Evolutionary conservation across 768 basidiomycete genomes (phyloP), one percentile per base, ranked within the genome.

Genomic region (Lactarius sp.): DNA sequence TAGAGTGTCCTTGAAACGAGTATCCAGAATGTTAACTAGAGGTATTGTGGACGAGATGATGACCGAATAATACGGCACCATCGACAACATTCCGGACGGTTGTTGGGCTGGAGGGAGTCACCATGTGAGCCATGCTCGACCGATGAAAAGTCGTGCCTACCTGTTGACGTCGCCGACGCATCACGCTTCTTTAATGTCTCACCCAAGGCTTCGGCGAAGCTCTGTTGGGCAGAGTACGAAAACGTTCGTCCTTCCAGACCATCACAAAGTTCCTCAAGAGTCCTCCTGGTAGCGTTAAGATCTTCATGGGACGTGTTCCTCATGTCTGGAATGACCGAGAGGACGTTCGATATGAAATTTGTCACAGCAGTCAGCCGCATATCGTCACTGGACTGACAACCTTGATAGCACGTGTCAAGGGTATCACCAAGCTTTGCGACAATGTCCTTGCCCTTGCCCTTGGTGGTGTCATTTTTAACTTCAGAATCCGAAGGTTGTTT

Each of bases 201-300:
- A 20, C 5, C 0, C 41, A 65, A 37, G 1, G 22, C n/a, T 4
- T 31, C 34, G n/a, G 33, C 42, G 13, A 65, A 51, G 22, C 31
- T 37, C 18, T 56, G 6, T 59, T 52, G 64, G 10, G 14, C 54
- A 14, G 59, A 42, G 4, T 4, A 12, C 14, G 59, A 46, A 42
- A 60, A 52, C n/a, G n/a, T n/a, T 3, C 7, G 14, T 22, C 42
- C 59, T 1, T 56, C 18, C 34, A 65, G 41, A 9, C 49, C 59
- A 44, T 8, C 46, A 34, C 64, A 60, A 46, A 65, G 59, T 2
- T 56, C 49, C 1, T 20, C 10, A 33, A 60, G 47, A 12, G 59
- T 56, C 49, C 16, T 37, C 27, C 46, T 60, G 13, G 27, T 31
- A 8, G 37, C 59, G 7, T 60, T 14, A 8, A 65, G 49, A 12